Conservation (phyloP, 768 basidiomycete genomes). For the Lentinula boryana region DNA sequence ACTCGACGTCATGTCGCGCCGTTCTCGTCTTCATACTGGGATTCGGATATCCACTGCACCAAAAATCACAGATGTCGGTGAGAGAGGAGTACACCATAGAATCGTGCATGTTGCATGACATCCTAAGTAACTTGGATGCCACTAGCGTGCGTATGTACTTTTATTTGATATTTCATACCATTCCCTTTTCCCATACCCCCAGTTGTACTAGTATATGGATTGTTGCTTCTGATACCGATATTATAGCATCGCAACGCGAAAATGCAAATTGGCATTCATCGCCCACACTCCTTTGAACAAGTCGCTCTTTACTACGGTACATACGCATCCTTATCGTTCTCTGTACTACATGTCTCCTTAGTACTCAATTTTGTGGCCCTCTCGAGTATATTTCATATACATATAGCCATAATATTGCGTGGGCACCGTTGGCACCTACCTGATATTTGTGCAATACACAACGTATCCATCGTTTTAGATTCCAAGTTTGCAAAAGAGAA, state of each 20-base stretch:
- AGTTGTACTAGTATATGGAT: not conserved
- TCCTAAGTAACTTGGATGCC: not conserved
- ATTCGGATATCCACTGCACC: slow-evolving; percentile 40
- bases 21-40: slow-evolving; percentile 32
- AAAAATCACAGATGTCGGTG: slow-evolving; percentile 23
- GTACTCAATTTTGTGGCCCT: not conserved
- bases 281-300: not conserved
- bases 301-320: not conserved
- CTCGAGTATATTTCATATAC: not conserved
- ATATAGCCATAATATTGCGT: not conserved
- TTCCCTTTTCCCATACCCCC: not conserved
- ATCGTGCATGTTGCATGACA: slow-evolving; percentile 6
- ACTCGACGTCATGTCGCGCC: slow-evolving; percentile 21
- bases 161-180: not conserved
- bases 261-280: not conserved
- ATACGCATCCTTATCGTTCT: not conserved
- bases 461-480: not conserved
- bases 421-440: not conserved
- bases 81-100: not conserved
- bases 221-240: not conserved
- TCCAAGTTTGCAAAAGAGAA: not conserved
- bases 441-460: not conserved
- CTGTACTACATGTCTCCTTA: not conserved
- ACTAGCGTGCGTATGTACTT: not conserved
- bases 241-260: not conserved